Percentiles rank a stretch among this genome's conserved stretches.
phyloP scores from a whole-genome alignment of 306 rosid genomes.

The Senna tora region DNA sequence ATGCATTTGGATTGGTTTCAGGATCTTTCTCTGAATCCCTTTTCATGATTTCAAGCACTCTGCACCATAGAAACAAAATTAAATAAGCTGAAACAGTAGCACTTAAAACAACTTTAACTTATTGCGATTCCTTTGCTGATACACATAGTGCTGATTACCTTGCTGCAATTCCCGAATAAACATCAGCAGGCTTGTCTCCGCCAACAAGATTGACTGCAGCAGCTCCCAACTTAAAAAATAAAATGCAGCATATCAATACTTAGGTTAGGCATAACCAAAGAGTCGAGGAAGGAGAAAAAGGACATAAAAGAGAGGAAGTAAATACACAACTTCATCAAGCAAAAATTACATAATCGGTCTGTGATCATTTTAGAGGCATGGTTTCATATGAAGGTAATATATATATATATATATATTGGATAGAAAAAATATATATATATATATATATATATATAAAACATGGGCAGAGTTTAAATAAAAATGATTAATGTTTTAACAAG shows the following conservation, averaged over 20 bases:
- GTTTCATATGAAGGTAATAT: background rate
- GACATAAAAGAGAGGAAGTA: background rate
- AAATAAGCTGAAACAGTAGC: conserved; percentile 28
- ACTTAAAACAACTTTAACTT: conserved; percentile 9
- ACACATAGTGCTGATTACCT: conserved; percentile 55
- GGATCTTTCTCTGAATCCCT: conserved; percentile 81
- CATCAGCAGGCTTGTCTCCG: conserved; percentile 95
- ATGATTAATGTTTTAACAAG: background rate
- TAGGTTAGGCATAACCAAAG: background rate
- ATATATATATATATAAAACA: no score
- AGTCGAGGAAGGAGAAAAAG: background rate
- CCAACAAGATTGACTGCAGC: conserved; percentile 91
- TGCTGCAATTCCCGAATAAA: conserved; percentile 91
- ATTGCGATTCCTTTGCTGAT: background rate
- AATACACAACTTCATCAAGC: background rate
- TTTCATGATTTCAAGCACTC: conserved; percentile 88
- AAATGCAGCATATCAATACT: conserved; percentile 21
- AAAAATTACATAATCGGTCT: background rate
- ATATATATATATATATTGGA: no score
- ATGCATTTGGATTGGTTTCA: conserved; percentile 59
- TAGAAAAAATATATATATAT: no score
- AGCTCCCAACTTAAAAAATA: conserved; percentile 82
- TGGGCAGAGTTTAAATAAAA: background rate
- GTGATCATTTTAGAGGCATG: background rate
- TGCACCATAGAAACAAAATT: conserved; percentile 48